A percentile compares a stretch with the other conserved stretches of the same genome.
phyloP scores from a whole-genome alignment of 2,329 filamentous ascomycete species.

The Aspergillus fijiensis region DNA sequence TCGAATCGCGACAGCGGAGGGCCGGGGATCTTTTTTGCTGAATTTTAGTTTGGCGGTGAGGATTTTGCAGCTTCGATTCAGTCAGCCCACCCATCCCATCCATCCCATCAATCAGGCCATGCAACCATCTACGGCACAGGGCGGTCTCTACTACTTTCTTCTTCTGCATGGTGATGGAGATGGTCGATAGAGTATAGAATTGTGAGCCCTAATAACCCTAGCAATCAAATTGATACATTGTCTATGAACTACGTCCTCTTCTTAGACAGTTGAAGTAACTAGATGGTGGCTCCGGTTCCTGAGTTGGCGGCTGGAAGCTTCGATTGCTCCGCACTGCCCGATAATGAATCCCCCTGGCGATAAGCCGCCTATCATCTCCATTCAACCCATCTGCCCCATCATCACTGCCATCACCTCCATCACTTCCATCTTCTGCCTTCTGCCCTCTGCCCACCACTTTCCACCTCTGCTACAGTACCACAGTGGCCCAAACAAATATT shows the following conservation, averaged over 20 bases:
- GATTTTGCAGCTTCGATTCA: slow-evolving; percentile 7
- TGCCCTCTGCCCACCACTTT: too few species aligned
- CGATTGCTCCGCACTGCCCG: slow-evolving; percentile 8
- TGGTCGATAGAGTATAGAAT: too few species aligned
- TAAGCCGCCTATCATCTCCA: slow-evolving; percentile 6
- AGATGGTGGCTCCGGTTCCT: neutral
- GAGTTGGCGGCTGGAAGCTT: neutral
- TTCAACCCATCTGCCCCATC: neutral
- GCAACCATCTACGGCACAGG: neutral
- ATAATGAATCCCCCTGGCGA: slow-evolving; percentile 5
- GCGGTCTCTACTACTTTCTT: too few species aligned
- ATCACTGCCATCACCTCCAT: neutral
- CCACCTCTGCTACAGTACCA: too few species aligned
- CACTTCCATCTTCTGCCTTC: neutral
- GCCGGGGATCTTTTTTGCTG: slow-evolving; percentile 12
- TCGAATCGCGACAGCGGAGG: neutral
- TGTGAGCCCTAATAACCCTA: too few species aligned
- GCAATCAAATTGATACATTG: too few species aligned
- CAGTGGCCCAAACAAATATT: too few species aligned
- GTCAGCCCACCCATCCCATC: slow-evolving; percentile 19
- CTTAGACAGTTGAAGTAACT: too few species aligned
- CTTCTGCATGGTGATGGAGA: too few species aligned
- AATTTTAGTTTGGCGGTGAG: slow-evolving; percentile 21
- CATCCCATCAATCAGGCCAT: slow-evolving; percentile 19
- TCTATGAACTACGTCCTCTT: too few species aligned